Evolutionary conservation across 495 filamentous ascomycete species (phyloP).

Genomic region (Amphirosellinia nigrospora): DNA sequence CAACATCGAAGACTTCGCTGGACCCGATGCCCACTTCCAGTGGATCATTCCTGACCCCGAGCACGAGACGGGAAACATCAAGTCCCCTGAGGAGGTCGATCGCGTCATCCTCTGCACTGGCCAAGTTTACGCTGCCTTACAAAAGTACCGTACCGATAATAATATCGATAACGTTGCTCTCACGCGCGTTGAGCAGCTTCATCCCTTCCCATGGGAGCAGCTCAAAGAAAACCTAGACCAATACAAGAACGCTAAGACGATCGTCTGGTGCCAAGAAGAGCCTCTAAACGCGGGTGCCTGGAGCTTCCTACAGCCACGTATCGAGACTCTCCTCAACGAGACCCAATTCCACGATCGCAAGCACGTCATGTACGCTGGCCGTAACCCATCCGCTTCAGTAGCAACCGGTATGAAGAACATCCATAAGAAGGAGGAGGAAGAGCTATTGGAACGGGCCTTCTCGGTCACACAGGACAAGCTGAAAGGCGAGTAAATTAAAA

Average conservation of each 20-base stretch:
- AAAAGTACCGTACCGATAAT: conserved; percentile 87
- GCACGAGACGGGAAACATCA: conserved; percentile 73
- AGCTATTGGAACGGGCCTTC: conserved; percentile 79
- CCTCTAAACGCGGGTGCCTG: conserved; percentile 95
- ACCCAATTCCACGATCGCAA: conserved; percentile 89
- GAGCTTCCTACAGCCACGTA: conserved; percentile 92
- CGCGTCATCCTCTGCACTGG: conserved; percentile 94
- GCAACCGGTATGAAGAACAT: conserved; percentile 89
- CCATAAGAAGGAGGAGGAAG: conserved; percentile 93
- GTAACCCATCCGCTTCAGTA: conserved; percentile 86
- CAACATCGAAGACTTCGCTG: conserved; percentile 84
- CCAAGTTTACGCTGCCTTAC: conserved; percentile 88
- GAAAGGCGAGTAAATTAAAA: conserved; percentile 65
- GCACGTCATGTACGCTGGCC: conserved; percentile 96
- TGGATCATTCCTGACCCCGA: conserved; percentile 92
- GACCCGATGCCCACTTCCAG: conserved; percentile 83
- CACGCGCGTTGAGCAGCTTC: conserved; percentile 94
- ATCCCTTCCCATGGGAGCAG: conserved; percentile 98
- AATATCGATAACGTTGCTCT: conserved; percentile 87
- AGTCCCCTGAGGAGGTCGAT: conserved; percentile 84
- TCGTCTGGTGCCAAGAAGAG: conserved; percentile 97
- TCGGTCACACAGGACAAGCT: conserved; percentile 68
- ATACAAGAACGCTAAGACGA: conserved; percentile 95
- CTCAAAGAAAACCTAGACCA: conserved; percentile 92
- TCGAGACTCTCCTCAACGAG: conserved; percentile 92